Evolutionary conservation across 1,284 basidiomycete species (phyloP).

Genomic region (Schizophyllum commune): DNA sequence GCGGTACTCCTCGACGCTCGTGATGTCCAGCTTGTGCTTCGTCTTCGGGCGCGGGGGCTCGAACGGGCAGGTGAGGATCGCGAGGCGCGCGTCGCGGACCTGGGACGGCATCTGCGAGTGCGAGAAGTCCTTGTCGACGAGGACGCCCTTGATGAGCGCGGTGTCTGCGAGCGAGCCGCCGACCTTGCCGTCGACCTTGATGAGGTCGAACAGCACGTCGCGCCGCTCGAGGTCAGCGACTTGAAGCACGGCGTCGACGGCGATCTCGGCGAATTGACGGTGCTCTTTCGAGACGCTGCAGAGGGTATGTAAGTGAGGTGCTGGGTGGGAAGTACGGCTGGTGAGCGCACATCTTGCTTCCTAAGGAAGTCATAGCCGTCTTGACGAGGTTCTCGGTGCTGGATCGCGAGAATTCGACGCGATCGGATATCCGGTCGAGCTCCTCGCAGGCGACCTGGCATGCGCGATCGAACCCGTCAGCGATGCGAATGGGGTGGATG

Average conservation of each 20-base stretch:
- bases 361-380: constrained; percentile 93
- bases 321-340: constrained; percentile 3
- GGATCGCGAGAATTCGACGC: constrained; percentile 75
- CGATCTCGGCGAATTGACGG: constrained; percentile 93
- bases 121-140: constrained; percentile 99
- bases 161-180: constrained; percentile 96
- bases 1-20: constrained; percentile 96
- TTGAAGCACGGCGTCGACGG: constrained; percentile 91
- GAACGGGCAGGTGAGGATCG: constrained; percentile 98
- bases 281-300: constrained; percentile 93
- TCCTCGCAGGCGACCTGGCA: constrained; percentile 86
- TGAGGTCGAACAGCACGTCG: constrained; percentile 97
- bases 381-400: constrained; percentile 87
- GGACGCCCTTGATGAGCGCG: constrained; percentile 87
- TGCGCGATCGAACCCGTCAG: constrained; percentile 95
- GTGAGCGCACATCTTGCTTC: constrained; percentile 87
- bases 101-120: constrained; percentile 95
- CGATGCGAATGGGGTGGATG: constrained; percentile 97
- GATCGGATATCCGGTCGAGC: constrained; percentile 90
- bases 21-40: constrained; percentile 98
- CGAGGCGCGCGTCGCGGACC: constrained; percentile 86
- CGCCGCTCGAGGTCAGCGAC: constrained; percentile 93
- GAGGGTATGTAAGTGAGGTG: constrained; percentile 5
- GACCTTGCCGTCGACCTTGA: constrained; percentile 99
- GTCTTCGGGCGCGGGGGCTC: constrained; percentile 99